Conservation (phyloP, 1,284 basidiomycete genomes). For the Thelephora terrestris region DNA sequence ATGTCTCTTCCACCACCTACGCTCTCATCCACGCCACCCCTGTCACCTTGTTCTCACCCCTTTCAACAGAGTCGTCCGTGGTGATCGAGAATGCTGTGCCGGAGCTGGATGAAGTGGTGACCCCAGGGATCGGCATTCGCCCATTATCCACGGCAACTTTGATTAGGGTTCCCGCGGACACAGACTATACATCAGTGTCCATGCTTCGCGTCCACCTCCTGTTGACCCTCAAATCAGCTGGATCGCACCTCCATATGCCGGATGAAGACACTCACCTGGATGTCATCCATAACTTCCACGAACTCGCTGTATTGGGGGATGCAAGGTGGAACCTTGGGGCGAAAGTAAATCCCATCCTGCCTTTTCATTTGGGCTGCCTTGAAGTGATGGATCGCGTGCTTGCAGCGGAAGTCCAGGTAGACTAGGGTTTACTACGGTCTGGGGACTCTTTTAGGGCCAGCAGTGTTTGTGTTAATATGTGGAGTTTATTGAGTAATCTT, state of each 20-base stretch:
- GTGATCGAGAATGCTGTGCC: constrained; percentile 21
- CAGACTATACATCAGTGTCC: constrained; percentile 31
- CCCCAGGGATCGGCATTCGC: constrained; percentile 29
- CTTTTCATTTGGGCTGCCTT: constrained; percentile 60
- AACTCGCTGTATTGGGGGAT: constrained; percentile 49
- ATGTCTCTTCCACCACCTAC: constrained; percentile 39
- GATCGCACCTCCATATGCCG: constrained; percentile 20
- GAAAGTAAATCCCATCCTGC: constrained; percentile 38
- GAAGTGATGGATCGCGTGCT: constrained; percentile 43
- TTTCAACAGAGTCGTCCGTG: background rate
- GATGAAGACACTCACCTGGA: constrained; percentile 37
- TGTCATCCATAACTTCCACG: constrained; percentile 56
- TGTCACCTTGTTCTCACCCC: constrained; percentile 28
- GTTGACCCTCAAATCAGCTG: constrained; percentile 31
- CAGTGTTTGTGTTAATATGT: too few species aligned
- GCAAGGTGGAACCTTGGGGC: constrained; percentile 35
- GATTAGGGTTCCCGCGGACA: constrained; percentile 35
- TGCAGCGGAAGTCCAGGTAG: background rate
- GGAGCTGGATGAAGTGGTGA: constrained; percentile 23
- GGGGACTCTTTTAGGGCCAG: too few species aligned
- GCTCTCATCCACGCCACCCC: constrained; percentile 31
- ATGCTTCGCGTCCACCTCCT: constrained; percentile 57
- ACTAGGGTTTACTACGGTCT: background rate
- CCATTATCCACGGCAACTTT: constrained; percentile 48
- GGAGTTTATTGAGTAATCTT: background rate